Evolutionary conservation across 108 stramenopile species (phyloP).

Genomic region (Bacterosira constricta): DNA sequence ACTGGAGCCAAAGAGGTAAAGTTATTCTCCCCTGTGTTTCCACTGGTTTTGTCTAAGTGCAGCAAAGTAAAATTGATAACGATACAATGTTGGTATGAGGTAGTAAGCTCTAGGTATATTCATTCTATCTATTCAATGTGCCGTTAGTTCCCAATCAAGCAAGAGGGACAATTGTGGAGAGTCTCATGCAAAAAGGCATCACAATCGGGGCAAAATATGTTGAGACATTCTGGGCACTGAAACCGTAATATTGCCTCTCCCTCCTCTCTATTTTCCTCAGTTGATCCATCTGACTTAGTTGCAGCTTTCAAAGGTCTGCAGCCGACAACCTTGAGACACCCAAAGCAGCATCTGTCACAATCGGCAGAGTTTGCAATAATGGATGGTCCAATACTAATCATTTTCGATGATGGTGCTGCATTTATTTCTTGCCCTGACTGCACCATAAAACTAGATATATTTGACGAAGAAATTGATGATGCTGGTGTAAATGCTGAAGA

Average conservation of each 20-base stretch:
- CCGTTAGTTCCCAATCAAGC: constrained; percentile 41
- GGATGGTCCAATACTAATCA: constrained; percentile 43
- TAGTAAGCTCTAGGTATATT: too few relatives aligned
- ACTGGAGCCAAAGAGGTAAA: constrained; percentile 40
- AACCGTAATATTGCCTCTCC: constrained; percentile 58
- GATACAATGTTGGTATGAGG: too few relatives aligned
- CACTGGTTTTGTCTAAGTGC: too few relatives aligned
- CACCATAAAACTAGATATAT: constrained; percentile 22
- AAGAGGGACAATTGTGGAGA: constrained; percentile 94
- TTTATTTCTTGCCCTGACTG: background rate
- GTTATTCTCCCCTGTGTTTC: too few relatives aligned
- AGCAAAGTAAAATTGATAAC: too few relatives aligned
- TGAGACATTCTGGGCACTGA: constrained; percentile 83
- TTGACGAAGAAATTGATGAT: constrained; percentile 26
- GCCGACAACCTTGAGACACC: constrained; percentile 66
- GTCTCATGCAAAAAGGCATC: constrained; percentile 90
- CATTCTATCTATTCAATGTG: too few relatives aligned
- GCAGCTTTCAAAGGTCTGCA: constrained; percentile 20
- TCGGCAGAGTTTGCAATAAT: constrained; percentile 42
- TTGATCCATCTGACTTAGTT: background rate
- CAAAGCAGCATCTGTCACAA: constrained; percentile 67
- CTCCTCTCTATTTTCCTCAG: constrained; percentile 12
- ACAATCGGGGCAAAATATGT: constrained; percentile 89
- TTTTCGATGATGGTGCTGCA: constrained; percentile 28
- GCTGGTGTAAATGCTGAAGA: constrained; percentile 44